Percentiles rank a stretch among this genome's conserved stretches.
phyloP scores from a whole-genome alignment of 371 early-diverging fungal species.

The Mucor irregularis region DNA sequence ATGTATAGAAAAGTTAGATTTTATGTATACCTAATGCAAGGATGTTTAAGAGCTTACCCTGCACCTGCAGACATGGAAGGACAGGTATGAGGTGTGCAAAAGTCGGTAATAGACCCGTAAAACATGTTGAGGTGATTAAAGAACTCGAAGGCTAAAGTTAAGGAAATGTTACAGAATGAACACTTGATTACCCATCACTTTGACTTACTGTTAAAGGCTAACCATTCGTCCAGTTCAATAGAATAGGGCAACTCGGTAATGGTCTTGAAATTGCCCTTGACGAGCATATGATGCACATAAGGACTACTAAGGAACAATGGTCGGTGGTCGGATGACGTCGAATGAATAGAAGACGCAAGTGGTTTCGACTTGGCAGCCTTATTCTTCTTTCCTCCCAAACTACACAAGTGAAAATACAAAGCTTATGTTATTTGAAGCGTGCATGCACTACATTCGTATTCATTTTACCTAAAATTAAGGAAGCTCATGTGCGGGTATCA shows the following conservation, averaged over 20 bases:
- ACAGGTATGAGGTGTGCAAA: slow-evolving; percentile 82
- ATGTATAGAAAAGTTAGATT: neutral
- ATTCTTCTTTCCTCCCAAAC: slow-evolving; percentile 23
- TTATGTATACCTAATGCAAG: neutral
- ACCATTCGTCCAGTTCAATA: slow-evolving; percentile 94
- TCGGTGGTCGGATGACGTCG: slow-evolving; percentile 21
- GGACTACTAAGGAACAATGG: slow-evolving; percentile 80
- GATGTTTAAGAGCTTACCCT: slow-evolving; percentile 46
- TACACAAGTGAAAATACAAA: neutral
- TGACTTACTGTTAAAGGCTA: slow-evolving; percentile 80
- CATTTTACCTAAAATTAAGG: slow-evolving; percentile 33
- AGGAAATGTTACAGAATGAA: too few relatives aligned
- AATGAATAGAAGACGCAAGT: neutral
- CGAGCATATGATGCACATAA: slow-evolving; percentile 80
- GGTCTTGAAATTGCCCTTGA: slow-evolving; percentile 88
- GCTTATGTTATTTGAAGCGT: neutral
- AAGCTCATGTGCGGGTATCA: slow-evolving; percentile 38
- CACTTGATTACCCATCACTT: too few relatives aligned
- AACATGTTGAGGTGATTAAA: slow-evolving; percentile 93
- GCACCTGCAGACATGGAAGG: slow-evolving; percentile 89
- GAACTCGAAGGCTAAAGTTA: slow-evolving; percentile 80
- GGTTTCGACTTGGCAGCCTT: slow-evolving; percentile 9
- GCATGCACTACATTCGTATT: neutral
- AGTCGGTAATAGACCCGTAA: slow-evolving; percentile 88
- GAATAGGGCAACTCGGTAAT: slow-evolving; percentile 87